Base-by-base conservation (phyloP, 1,139 yeast species). In the Pichia sp. region DNA sequence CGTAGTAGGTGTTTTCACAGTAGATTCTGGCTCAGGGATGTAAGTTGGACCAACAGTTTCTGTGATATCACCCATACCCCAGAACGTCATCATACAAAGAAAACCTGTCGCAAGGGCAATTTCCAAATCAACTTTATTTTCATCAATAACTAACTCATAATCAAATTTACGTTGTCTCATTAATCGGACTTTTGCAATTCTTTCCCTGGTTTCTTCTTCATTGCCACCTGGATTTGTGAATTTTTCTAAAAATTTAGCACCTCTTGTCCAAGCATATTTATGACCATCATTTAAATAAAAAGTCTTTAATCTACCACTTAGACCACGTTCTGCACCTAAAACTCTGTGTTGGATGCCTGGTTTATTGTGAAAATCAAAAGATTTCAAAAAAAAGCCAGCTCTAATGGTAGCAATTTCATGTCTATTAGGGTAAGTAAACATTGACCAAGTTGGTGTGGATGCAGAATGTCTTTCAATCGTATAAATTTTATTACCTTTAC, bases 91-190 rank as follows among this genome's bases (percentile, higher is more conserved):
- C 80, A 80, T 79, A 18, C 82, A 70, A 49, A 78, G 64, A 55
- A 79, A 80, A 0, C 75, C 82, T 9, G 85, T 78, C 15, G 80
- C 75, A 46, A 80, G 59, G 1, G 76, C 84, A 40, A 74, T 66
- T 48, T 76, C 77, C 11, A 67, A 61, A 56, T 76, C 80, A 42
- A 78, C 65, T 52, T 67, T 65, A 7, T 61, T 51, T 44, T 70
- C 74, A 60, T 80, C 83, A 22, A 80, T 63, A 42, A 76, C 64
- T 48, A 80, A 58, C 62, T 80, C 85, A 62, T 74, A 80, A 60
- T 80, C 85, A 56, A 79, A 72, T 54, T 74, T 71, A 66, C 77
- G 75, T 56, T 75, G 80, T 56, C 85, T 70, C 77, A 80, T 71
- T 49, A 77, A 69, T 52, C 76, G 69, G 8, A 74, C 84, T 50